Conservation (phyloP, 2,329 filamentous ascomycete species). For the Talaromyces verruculosus region DNA sequence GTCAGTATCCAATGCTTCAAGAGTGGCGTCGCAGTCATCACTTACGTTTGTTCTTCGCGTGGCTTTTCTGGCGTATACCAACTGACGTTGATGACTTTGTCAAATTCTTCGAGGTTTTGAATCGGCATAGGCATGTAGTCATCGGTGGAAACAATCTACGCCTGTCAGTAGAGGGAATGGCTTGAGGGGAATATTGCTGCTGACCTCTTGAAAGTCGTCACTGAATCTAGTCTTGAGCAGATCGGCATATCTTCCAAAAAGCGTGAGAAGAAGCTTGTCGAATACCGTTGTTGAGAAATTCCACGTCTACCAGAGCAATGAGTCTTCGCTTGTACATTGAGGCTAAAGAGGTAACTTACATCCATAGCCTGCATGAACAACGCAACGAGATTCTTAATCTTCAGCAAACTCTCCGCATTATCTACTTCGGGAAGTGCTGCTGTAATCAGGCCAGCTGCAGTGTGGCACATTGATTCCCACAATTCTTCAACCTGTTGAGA, state of each 20-base stretch:
- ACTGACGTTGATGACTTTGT: conserved; percentile 91
- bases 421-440: conserved; percentile 75
- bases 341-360: conserved; percentile 49
- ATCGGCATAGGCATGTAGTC: conserved; percentile 99
- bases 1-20: conserved; percentile 26
- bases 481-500: conserved; percentile 78
- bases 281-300: conserved; percentile 79
- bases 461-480: conserved; percentile 97
- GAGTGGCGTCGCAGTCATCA: conserved; percentile 23
- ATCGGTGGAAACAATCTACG: conserved; percentile 73
- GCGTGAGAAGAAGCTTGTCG: conserved; percentile 77
- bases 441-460: conserved; percentile 76
- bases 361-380: conserved; percentile 99
- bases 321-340: not conserved
- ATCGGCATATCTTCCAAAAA: conserved; percentile 93
- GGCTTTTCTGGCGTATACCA: conserved; percentile 89
- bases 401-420: conserved; percentile 86
- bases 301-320: conserved; percentile 66
- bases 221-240: conserved; percentile 88
- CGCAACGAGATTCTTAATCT: conserved; percentile 88
- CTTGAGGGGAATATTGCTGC: conserved; percentile 11
- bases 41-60: conserved; percentile 70
- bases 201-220: conserved; percentile 88
- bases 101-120: conserved; percentile 83
- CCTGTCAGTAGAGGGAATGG: not conserved